Evolutionary conservation across 139 green algal genomes (phyloP).

Genomic region (Picochlorum sp.): DNA sequence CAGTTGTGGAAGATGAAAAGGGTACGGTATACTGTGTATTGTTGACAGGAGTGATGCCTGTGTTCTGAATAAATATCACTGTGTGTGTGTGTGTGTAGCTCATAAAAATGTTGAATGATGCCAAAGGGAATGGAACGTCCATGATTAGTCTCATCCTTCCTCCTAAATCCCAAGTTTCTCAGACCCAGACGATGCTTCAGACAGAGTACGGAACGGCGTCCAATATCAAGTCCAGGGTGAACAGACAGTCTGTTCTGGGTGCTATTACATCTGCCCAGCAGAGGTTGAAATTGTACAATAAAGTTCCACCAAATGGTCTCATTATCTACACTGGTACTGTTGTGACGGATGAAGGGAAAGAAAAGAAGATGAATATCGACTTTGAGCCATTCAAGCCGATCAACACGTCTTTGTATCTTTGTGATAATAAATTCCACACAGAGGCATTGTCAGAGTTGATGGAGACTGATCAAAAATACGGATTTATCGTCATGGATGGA

Average conservation of each 20-base stretch:
- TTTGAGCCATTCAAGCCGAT: conserved; percentile 99
- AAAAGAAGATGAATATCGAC: conserved; percentile 98
- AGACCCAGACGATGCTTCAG: conserved; percentile 92
- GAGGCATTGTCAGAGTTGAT: conserved; percentile 93
- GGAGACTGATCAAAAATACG: conserved; percentile 88
- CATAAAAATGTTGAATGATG: conserved; percentile 79
- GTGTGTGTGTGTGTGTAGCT: conserved; percentile 51
- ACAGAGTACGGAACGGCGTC: conserved; percentile 97
- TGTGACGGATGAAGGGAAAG: conserved; percentile 97
- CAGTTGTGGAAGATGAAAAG: conserved; percentile 93
- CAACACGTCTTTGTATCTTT: conserved; percentile 99
- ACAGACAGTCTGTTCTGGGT: conserved; percentile 90
- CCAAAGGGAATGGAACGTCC: conserved; percentile 91
- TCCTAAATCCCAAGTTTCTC: conserved; percentile 90
- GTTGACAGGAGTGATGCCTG: not conserved
- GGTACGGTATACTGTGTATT: conserved; percentile 35
- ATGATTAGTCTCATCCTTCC: conserved; percentile 99
- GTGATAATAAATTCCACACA: conserved; percentile 99
- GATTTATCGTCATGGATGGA: conserved; percentile 99
- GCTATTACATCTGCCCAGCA: conserved; percentile 98
- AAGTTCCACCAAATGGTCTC: conserved; percentile 91
- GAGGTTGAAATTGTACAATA: conserved; percentile 91
- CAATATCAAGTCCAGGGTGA: conserved; percentile 99
- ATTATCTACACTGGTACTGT: conserved; percentile 97
- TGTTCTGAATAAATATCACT: not conserved